Conservation (phyloP, 2,329 filamentous ascomycete genomes). For the Aureobasidium sp. region DNA sequence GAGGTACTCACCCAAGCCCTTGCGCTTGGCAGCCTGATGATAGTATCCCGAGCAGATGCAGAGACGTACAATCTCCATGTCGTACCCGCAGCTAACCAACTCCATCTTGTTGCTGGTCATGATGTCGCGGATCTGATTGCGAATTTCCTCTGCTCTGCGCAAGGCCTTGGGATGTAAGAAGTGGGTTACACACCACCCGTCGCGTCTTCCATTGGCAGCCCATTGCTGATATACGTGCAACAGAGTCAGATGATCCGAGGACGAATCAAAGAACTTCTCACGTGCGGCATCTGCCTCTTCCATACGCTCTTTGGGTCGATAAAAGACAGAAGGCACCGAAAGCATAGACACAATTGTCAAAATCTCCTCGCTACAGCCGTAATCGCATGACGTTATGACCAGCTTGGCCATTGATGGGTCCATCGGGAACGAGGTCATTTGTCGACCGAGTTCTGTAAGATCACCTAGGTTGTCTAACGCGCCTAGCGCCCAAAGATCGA, state of each 20-base stretch:
- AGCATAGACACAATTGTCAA: constrained; percentile 97
- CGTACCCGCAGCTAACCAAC: constrained; percentile 81
- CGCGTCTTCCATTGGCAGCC: constrained; percentile 82
- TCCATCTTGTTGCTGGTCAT: constrained; percentile 90
- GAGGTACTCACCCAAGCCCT: constrained; percentile 94
- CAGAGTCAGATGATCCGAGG: constrained; percentile 92
- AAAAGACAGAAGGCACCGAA: constrained; percentile 93
- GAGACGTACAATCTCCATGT: constrained; percentile 92
- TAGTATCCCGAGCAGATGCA: constrained; percentile 98
- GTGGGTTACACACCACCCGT: constrained; percentile 87
- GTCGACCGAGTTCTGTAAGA: constrained; percentile 75
- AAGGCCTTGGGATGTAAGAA: constrained; percentile 95
- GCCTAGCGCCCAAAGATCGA: constrained; percentile 93
- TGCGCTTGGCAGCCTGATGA: constrained; percentile 92
- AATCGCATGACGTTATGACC: constrained; percentile 75
- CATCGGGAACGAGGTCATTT: constrained; percentile 98
- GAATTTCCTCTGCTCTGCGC: constrained; percentile 84
- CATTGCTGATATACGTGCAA: constrained; percentile 94
- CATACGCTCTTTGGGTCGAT: constrained; percentile 90
- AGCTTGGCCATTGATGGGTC: constrained; percentile 92
- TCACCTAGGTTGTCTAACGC: constrained; percentile 91
- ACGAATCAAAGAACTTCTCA: constrained; percentile 97
- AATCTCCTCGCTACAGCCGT: constrained; percentile 95
- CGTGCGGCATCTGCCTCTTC: constrained; percentile 93
- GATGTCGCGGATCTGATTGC: constrained; percentile 88